These are phyloP conservation scores for Solanum bukasovii DNA, from an alignment of 257 asterid genomes.

Conservation along the genomic window DNA sequence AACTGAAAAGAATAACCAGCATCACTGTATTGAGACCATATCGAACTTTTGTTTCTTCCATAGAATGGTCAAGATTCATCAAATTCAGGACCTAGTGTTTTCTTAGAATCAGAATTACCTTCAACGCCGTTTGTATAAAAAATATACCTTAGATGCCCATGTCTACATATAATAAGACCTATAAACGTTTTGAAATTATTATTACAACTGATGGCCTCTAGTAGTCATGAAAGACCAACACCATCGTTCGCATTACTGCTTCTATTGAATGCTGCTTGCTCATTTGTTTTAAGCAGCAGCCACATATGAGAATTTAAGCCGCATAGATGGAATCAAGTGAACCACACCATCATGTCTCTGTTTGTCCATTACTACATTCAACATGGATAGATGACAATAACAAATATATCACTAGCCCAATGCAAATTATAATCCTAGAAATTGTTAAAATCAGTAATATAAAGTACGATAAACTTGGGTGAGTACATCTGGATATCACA, in stretches of 20 bases:
- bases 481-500: not conserved
- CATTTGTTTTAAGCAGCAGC: not conserved
- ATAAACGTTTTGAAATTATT: not conserved
- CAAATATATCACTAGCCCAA: not conserved
- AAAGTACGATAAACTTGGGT: not conserved
- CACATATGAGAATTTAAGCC: not conserved
- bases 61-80: not conserved
- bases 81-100: not conserved
- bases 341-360: not conserved
- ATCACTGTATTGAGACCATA: not conserved
- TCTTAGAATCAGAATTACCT: not conserved
- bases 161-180: not conserved
- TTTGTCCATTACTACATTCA: not conserved
- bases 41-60: not conserved
- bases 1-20: not conserved
- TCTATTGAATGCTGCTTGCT: not conserved
- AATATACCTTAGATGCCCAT: not conserved
- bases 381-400: not conserved
- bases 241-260: not conserved
- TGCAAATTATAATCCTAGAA: not conserved
- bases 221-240: not conserved
- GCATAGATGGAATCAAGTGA: not conserved
- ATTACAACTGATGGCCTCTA: not conserved
- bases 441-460: not conserved
- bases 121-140: not conserved